These are phyloP conservation scores for Actinomortierella ambigua DNA, from an alignment of 371 early-diverging fungal genomes.

Conservation along the genomic window DNA sequence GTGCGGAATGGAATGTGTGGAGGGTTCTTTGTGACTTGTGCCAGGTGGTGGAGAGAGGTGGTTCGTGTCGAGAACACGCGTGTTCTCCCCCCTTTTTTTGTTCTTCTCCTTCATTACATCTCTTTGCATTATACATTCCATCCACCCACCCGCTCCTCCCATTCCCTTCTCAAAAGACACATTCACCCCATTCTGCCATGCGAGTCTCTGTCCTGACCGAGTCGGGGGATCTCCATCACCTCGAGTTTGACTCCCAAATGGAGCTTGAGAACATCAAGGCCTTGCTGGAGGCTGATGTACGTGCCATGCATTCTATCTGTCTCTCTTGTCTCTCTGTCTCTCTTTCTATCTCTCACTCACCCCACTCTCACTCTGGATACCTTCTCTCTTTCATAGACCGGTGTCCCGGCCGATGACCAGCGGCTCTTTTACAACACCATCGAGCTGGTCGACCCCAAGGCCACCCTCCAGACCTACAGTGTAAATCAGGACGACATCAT, in stretches of 20 bases:
- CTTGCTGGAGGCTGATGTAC: conserved; percentile 82
- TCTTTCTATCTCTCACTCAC: neutral
- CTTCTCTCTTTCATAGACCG: conserved; percentile 47
- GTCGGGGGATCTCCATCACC: conserved; percentile 63
- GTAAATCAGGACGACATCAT: conserved; percentile 80
- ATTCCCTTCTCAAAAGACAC: neutral
- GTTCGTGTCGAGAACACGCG: no score
- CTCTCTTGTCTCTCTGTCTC: neutral
- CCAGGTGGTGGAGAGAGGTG: no score
- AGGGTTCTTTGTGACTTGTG: no score
- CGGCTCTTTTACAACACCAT: conserved; percentile 64
- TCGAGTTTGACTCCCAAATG: conserved; percentile 82
- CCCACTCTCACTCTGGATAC: neutral
- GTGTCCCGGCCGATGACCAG: conserved; percentile 61
- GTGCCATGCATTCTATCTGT: neutral
- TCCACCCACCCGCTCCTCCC: no score
- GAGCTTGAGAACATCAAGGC: conserved; percentile 84
- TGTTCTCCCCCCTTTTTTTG: no score
- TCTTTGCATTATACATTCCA: no score
- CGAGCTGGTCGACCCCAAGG: conserved; percentile 61
- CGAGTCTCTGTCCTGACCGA: conserved; percentile 68
- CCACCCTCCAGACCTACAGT: conserved; percentile 67
- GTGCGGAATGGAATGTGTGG: no score
- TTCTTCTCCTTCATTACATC: no score
- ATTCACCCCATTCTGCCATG: conserved; percentile 45